Evolutionary conservation across 768 basidiomycete genomes (phyloP).

Genomic region (Butyriboletus loyo): DNA sequence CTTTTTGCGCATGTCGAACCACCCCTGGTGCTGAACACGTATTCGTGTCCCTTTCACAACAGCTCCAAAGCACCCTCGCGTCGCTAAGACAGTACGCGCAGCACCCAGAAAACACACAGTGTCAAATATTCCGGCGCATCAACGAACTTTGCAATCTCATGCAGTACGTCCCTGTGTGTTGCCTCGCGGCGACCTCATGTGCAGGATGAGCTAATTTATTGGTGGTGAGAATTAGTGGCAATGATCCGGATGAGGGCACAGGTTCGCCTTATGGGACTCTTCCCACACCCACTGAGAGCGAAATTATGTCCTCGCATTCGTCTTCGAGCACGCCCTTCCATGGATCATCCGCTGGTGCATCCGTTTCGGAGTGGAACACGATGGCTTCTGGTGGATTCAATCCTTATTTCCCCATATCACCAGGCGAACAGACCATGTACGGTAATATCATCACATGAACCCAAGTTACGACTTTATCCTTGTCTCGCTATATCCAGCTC

Average conservation of each 20-base stretch:
- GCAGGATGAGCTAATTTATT: slow-evolving; percentile 30
- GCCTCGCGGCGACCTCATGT: slow-evolving; percentile 36
- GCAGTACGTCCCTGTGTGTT: slow-evolving; percentile 50
- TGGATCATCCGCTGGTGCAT: slow-evolving; percentile 42
- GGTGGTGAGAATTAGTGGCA: slow-evolving; percentile 42
- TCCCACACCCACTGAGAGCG: slow-evolving; percentile 62
- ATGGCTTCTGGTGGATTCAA: slow-evolving; percentile 57
- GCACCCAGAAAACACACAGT: slow-evolving; percentile 51
- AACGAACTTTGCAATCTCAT: slow-evolving; percentile 59
- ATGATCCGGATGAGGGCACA: slow-evolving; percentile 47
- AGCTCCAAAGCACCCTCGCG: slow-evolving; percentile 55
- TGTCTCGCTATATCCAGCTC: slow-evolving; percentile 6
- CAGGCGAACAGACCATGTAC: slow-evolving; percentile 55
- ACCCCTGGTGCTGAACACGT: slow-evolving; percentile 57
- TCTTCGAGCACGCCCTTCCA: slow-evolving; percentile 42
- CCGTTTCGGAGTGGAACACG: slow-evolving; percentile 61
- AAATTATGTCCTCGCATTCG: slow-evolving; percentile 48
- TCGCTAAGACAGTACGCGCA: slow-evolving; percentile 61
- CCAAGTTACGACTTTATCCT: not conserved
- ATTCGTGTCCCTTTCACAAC: slow-evolving; percentile 59
- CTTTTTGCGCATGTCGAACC: slow-evolving; percentile 61
- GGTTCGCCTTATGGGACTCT: slow-evolving; percentile 52
- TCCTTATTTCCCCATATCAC: slow-evolving; percentile 62
- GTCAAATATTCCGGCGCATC: slow-evolving; percentile 56
- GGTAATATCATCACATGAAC: slow-evolving; percentile 54